A percentile compares a stretch with the other conserved stretches of the same genome.
These are phyloP conservation scores for Populus deltoides DNA, from an alignment of 345 rosid species.

Conservation along the genomic window DNA sequence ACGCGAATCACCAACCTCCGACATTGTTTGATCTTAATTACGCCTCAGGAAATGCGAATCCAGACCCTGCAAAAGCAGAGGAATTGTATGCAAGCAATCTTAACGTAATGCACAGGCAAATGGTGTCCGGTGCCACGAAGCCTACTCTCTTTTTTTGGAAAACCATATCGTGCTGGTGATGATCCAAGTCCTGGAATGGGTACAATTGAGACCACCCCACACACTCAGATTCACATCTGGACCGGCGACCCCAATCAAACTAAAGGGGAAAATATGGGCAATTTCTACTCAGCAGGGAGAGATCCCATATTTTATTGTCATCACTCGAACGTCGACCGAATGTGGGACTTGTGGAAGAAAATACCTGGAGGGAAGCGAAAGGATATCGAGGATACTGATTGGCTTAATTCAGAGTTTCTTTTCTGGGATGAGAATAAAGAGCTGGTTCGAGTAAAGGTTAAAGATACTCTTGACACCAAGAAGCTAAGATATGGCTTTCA, in stretches of 20 bases:
- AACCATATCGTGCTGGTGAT: constrained; percentile 50
- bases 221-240: constrained; percentile 50
- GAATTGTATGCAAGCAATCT: constrained; percentile 34
- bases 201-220: constrained; percentile 51
- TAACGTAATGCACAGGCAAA: constrained; percentile 54
- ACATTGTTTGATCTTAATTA: constrained; percentile 45
- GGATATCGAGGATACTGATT: constrained; percentile 47
- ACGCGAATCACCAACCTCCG: constrained; percentile 39
- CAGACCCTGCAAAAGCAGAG: constrained; percentile 21
- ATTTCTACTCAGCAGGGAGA: constrained; percentile 54
- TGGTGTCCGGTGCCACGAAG: constrained; percentile 50
- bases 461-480: too few relatives aligned
- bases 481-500: too few relatives aligned
- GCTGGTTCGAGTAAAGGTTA: constrained; percentile 24
- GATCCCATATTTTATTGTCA: constrained; percentile 32
- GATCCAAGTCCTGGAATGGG: constrained; percentile 52
- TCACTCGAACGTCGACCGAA: constrained; percentile 13
- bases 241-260: constrained; percentile 47
- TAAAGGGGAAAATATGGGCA: constrained; percentile 59
- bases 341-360: constrained; percentile 64
- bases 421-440: constrained; percentile 61
- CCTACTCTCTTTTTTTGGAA: constrained; percentile 48
- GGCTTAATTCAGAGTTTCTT: constrained; percentile 50
- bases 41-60: constrained; percentile 12
- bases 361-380: constrained; percentile 42